These are phyloP conservation scores for Torulaspora microellipsoides DNA, from an alignment of 805 yeast genomes.

Conservation along the genomic window DNA sequence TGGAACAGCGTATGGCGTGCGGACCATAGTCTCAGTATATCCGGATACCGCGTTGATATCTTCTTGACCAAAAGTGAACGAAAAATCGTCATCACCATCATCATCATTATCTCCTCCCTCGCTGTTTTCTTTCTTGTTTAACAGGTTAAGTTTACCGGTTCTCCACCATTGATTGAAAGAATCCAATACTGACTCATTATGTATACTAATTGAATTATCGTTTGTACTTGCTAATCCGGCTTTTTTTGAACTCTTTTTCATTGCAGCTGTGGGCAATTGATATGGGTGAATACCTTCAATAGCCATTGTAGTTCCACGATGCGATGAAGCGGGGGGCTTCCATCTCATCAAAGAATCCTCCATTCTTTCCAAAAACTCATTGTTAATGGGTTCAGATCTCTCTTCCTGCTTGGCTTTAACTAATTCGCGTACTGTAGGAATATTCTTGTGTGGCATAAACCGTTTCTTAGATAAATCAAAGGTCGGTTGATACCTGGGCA, in stretches of 20 bases:
- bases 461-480: conserved; percentile 13
- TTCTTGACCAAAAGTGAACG: conserved; percentile 3
- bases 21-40: neutral
- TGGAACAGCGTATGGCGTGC: conserved; percentile 6
- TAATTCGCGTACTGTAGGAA: conserved; percentile 24
- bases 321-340: conserved; percentile 26
- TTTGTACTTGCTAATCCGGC: neutral
- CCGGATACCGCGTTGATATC: neutral
- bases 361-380: conserved; percentile 21
- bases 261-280: conserved; percentile 17
- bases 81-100: conserved; percentile 3
- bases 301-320: conserved; percentile 23
- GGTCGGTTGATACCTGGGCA: conserved; percentile 13
- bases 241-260: neutral
- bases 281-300: conserved; percentile 30
- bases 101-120: conserved; percentile 1
- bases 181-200: neutral
- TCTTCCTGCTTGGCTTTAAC: conserved; percentile 26
- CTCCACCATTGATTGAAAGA: conserved; percentile 6
- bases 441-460: conserved; percentile 14
- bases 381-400: conserved; percentile 14
- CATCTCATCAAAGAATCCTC: conserved; percentile 29
- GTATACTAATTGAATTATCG: neutral
- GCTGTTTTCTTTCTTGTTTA: neutral
- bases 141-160: neutral